Conservation (phyloP, 2,329 filamentous ascomycete genomes). For the Ceratocystiopsis sp. region DNA sequence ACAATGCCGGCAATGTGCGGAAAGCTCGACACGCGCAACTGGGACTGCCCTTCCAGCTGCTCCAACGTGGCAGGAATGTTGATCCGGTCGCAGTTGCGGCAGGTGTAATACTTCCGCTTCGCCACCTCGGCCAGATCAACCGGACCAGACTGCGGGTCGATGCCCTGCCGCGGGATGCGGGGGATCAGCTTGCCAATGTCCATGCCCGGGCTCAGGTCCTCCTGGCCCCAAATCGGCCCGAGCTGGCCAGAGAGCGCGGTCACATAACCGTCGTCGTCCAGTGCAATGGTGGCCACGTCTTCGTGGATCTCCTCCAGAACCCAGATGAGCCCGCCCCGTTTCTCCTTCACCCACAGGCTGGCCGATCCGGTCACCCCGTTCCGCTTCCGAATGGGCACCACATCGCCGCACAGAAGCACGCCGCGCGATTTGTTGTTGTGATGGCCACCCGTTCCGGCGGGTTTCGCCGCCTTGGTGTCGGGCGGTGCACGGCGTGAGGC, state of each 20-base stretch:
- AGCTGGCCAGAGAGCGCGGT: conserved; percentile 55
- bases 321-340: conserved; percentile 86
- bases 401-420: conserved; percentile 85
- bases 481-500: too few relatives aligned
- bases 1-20: conserved; percentile 96
- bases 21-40: conserved; percentile 79
- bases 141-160: conserved; percentile 50
- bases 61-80: conserved; percentile 76
- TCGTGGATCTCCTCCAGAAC: conserved; percentile 96
- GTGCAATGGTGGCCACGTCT: conserved; percentile 60
- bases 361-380: conserved; percentile 85
- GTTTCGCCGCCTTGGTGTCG: too few relatives aligned
- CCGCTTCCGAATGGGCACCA: conserved; percentile 94
- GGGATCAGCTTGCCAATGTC: conserved; percentile 68
- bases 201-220: conserved; percentile 47
- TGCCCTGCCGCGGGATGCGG: conserved; percentile 60
- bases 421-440: conserved; percentile 58
- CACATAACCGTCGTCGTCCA: conserved; percentile 65
- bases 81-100: conserved; percentile 56
- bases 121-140: conserved; percentile 63
- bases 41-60: conserved; percentile 48
- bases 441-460: conserved; percentile 24
- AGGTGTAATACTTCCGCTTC: conserved; percentile 66
- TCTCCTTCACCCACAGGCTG: conserved; percentile 97
- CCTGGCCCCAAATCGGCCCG: conserved; percentile 72